Conservation (phyloP, 768 basidiomycete genomes). For the Russula vinacea region DNA sequence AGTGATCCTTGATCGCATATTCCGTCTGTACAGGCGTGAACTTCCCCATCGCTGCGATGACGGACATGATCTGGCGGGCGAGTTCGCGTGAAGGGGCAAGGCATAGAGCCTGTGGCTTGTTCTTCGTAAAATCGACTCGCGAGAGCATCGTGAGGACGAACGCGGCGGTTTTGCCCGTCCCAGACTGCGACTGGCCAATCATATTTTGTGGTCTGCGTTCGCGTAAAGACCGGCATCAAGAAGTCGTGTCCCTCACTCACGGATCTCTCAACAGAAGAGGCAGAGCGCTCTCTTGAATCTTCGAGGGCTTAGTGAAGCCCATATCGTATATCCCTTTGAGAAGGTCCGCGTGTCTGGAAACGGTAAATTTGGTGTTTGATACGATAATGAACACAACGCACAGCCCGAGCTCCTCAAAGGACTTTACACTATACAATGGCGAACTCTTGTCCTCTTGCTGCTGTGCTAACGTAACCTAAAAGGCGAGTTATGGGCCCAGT, state of each 20-base stretch:
- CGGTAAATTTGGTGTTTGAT: conserved; percentile 12
- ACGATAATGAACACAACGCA: conserved; percentile 72
- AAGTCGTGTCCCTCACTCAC: conserved; percentile 45
- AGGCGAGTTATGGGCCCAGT: conserved; percentile 6
- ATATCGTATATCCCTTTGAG: conserved; percentile 92
- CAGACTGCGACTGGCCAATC: conserved; percentile 99
- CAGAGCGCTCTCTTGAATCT: conserved; percentile 96
- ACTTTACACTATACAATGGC: conserved; percentile 89
- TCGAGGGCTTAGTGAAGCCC: conserved; percentile 96
- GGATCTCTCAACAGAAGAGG: conserved; percentile 88
- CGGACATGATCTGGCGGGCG: conserved; percentile 96
- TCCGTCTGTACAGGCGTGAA: conserved; percentile 91
- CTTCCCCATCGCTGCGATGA: conserved; percentile 91
- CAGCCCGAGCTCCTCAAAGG: conserved; percentile 95
- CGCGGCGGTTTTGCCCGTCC: conserved; percentile 98
- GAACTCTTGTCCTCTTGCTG: conserved; percentile 95
- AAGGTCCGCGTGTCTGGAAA: conserved; percentile 70
- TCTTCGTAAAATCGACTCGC: conserved; percentile 78
- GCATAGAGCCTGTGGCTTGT: conserved; percentile 93
- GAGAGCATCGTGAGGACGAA: conserved; percentile 98
- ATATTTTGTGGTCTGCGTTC: conserved; percentile 87
- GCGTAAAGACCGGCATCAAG: conserved; percentile 14
- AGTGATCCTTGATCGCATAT: conserved; percentile 90
- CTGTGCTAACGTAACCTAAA: conserved; percentile 91
- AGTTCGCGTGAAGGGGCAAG: conserved; percentile 97